Conservation (phyloP, 148 eudicot species). For the Heliamphora exappendiculata region DNA sequence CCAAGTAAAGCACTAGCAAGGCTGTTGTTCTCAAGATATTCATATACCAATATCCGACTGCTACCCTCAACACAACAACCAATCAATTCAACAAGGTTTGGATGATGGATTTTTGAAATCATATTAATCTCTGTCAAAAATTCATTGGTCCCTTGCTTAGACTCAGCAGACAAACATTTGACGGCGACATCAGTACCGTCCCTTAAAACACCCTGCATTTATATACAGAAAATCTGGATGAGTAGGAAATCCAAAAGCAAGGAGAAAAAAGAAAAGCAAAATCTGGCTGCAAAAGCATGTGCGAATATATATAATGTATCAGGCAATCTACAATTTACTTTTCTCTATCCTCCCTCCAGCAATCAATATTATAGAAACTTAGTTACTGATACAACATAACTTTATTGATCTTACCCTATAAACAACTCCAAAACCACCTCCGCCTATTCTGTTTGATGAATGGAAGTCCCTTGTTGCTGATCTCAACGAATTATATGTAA, state of each 20-base stretch:
- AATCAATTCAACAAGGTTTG: conserved; percentile 45
- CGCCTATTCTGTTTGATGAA: conserved; percentile 40
- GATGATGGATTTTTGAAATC: conserved; percentile 45
- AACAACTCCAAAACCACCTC: conserved; percentile 55
- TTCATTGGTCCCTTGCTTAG: conserved; percentile 45
- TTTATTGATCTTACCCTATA: conserved; percentile 25
- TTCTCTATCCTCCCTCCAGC: neutral
- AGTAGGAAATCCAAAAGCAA: neutral
- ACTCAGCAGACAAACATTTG: conserved; percentile 44
- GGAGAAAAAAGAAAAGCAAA: neutral
- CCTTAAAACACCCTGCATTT: conserved; percentile 43
- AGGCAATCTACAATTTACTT: neutral
- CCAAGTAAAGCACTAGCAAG: conserved; percentile 41
- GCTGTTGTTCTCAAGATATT: conserved; percentile 46
- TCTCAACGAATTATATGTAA: conserved; percentile 42
- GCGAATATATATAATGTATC: neutral
- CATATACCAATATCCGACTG: conserved; percentile 40
- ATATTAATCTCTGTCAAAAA: conserved; percentile 44
- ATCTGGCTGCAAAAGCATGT: neutral
- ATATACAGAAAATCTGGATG: neutral
- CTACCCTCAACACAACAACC: conserved; percentile 54
- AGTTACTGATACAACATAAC: neutral
- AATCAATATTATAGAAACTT: neutral
- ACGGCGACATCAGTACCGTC: conserved; percentile 41
- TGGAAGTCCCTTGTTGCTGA: conserved; percentile 49